Percentiles rank a stretch among this genome's conserved stretches.
Evolutionary conservation across 2,329 filamentous ascomycete genomes (phyloP).

Genomic region (Fusarium temperatum): DNA sequence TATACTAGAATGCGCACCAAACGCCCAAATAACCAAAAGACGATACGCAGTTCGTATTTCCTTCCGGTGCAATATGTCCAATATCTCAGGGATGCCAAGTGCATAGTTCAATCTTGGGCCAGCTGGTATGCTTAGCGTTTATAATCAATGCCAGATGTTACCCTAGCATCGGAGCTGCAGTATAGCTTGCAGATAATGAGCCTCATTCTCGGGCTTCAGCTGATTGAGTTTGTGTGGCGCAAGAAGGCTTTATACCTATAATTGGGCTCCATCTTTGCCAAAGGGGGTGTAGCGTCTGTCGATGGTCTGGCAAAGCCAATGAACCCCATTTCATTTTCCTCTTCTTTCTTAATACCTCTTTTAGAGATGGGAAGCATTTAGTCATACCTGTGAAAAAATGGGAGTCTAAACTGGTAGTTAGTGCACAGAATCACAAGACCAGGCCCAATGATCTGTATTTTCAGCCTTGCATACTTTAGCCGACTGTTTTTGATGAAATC

Average conservation of each 20-base stretch:
- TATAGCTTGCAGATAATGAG: not conserved
- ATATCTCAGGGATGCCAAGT: not conserved
- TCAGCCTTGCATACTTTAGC: no score
- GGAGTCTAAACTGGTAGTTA: no score
- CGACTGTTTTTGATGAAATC: no score
- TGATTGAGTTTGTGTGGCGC: not conserved
- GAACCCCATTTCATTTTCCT: not conserved
- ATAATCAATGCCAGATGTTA: not conserved
- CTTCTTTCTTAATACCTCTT: no score
- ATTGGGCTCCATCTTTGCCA: not conserved
- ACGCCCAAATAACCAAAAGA: not conserved
- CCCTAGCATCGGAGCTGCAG: not conserved
- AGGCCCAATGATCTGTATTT: no score
- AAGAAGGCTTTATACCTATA: not conserved
- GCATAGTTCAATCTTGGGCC: not conserved
- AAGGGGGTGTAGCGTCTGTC: not conserved
- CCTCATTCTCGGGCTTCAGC: not conserved
- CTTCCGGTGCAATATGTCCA: accelerated
- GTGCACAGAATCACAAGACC: no score
- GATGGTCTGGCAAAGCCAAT: not conserved
- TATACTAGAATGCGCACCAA: not conserved
- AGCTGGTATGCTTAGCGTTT: not conserved
- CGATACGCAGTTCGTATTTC: accelerated
- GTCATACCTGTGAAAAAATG: accelerated
- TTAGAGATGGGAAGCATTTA: no score